Conservation (phyloP, 257 asterid species). For the Lycium barbarum region DNA sequence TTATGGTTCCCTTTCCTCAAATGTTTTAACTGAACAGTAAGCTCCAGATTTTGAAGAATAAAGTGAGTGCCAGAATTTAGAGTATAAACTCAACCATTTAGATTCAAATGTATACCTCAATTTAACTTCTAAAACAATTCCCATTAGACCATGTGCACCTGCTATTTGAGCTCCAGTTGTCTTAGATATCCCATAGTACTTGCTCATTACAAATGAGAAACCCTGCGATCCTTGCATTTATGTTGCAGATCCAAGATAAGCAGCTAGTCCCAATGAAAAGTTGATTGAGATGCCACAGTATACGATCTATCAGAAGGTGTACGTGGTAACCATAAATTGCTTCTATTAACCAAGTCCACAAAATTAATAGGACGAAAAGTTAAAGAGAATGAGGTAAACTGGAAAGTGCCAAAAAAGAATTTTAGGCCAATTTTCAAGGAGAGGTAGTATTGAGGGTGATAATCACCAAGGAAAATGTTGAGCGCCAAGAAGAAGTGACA, state of each 20-base stretch:
- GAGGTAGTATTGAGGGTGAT: background rate
- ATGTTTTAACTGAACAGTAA: background rate
- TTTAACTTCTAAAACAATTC: background rate
- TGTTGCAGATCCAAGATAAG: background rate
- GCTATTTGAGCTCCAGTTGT: background rate
- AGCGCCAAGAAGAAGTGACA: background rate
- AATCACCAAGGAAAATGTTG: background rate
- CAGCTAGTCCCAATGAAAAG: background rate
- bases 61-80: background rate
- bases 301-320: background rate
- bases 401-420: background rate
- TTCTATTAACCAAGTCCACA: background rate
- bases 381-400: slow-evolving; percentile 3
- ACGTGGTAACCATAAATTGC: background rate
- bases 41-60: background rate
- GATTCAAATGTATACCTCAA: background rate
- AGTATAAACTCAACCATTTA: background rate
- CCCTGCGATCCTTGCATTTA: background rate
- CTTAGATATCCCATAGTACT: background rate
- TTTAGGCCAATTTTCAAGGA: background rate
- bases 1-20: background rate
- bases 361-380: background rate
- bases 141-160: background rate
- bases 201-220: background rate
- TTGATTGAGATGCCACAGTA: background rate